These are phyloP conservation scores for Margaritispora aquatica DNA, from an alignment of 495 filamentous ascomycete species.

Conservation along the genomic window DNA sequence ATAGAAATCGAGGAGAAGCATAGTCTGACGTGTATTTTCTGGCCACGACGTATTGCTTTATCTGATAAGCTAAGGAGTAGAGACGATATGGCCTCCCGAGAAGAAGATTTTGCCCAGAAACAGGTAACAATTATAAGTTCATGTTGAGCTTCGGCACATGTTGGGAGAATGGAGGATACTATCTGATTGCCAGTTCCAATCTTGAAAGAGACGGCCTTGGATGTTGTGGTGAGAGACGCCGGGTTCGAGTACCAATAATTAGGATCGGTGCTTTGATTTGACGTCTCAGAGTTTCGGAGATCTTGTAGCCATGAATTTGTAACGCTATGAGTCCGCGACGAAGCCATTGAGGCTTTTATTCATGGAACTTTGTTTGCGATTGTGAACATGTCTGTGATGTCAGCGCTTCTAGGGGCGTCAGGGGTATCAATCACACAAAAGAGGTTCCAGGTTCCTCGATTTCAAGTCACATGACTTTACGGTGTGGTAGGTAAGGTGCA, in stretches of 20 bases:
- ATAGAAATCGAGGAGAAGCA: constrained; percentile 62
- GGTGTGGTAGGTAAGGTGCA: background rate
- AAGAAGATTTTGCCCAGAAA: constrained; percentile 62
- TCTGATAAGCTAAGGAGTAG: constrained; percentile 16
- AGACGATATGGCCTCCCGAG: constrained; percentile 37
- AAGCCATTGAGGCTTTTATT: constrained; percentile 13
- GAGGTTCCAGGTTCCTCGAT: background rate
- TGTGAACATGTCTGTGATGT: background rate
- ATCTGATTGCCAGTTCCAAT: constrained; percentile 21
- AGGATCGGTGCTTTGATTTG: constrained; percentile 1
- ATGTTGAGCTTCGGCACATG: constrained; percentile 44
- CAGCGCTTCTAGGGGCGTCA: no score
- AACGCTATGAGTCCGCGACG: constrained; percentile 14
- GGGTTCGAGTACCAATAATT: constrained; percentile 13
- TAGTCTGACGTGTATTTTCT: constrained; percentile 45
- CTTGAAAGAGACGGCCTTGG: constrained; percentile 9
- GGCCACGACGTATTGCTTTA: constrained; percentile 21
- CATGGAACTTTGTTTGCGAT: background rate
- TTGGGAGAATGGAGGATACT: constrained; percentile 40
- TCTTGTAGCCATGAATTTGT: constrained; percentile 1
- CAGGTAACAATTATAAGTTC: constrained; percentile 72
- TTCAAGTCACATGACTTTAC: background rate
- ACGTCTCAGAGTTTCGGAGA: background rate
- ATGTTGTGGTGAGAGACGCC: constrained; percentile 13
- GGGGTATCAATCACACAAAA: no score